These are phyloP conservation scores for Notholithocarpus densiflorus DNA, from an alignment of 306 rosid species.

Conservation along the genomic window DNA sequence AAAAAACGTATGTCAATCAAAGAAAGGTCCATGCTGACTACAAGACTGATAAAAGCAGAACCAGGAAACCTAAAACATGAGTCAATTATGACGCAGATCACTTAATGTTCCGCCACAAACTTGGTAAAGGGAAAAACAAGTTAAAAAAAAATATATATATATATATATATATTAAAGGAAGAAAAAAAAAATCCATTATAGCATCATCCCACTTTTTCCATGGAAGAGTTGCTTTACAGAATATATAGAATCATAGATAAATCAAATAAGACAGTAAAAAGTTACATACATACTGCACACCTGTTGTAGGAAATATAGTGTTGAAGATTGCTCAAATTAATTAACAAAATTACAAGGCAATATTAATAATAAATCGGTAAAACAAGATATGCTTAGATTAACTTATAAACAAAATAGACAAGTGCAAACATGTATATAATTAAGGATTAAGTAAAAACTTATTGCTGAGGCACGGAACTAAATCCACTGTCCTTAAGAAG, in stretches of 20 bases:
- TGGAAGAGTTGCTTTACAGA: background rate
- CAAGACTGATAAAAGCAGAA: background rate
- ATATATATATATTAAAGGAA: background rate
- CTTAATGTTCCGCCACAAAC: background rate
- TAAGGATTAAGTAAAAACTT: too few relatives aligned
- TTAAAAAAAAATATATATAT: too few relatives aligned
- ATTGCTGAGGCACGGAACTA: accelerated
- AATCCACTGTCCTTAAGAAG: accelerated
- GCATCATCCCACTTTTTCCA: slow-evolving; percentile 5
- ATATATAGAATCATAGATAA: background rate
- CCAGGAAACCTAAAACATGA: background rate
- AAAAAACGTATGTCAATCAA: slow-evolving; percentile 19
- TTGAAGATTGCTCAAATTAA: too few relatives aligned
- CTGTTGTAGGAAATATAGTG: background rate
- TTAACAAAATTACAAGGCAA: too few relatives aligned
- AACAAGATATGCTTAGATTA: too few relatives aligned
- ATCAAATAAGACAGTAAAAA: background rate
- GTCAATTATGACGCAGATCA: background rate
- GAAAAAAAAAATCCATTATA: background rate
- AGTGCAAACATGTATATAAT: too few relatives aligned
- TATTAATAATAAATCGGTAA: too few relatives aligned
- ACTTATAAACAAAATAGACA: too few relatives aligned
- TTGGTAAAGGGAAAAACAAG: background rate
- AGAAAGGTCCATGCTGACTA: background rate
- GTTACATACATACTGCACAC: background rate